Base-by-base conservation (phyloP, 352 stramenopile genomes). In the Globisporangium ultimum region DNA sequence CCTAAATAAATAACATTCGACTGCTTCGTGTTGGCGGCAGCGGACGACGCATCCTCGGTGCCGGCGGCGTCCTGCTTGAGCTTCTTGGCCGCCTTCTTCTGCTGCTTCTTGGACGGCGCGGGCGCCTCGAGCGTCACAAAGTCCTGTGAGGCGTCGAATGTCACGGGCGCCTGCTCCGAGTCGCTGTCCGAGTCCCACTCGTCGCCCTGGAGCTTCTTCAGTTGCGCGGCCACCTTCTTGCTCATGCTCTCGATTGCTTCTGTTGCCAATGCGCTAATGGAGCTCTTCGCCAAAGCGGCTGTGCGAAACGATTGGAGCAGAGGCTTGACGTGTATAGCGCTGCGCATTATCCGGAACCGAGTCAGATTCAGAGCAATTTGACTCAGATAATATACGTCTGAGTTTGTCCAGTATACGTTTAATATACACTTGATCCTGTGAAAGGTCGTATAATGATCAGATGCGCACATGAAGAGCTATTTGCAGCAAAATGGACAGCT, bases 1-100 rank as follows among this genome's bases (percentile, higher is more conserved):
- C 96, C 95, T 53, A 99, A 80, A 83, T 98, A 99, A 74, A 99
- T 93, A 74, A 98, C 95, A 53, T 68, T 91, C 70, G 75, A 95
- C 57, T 66, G 64, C 64, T 78, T 76, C 40, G 67, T 59, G 45
- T 72, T 75, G 48, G 21, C 59, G 61, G 42, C 58, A 20, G 55
- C 46, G 13, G 62, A 61, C 18, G 50, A 61, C 13, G 66, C 68
- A 32, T 76, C 72, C 17, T 51, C 54, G 15, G 55, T 32, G 36
- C 66, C 69, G 17, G 63, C 54, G 9, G 43, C 48, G 28, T 68
- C 67, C 49, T 70, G 68, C 42, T 74, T 74, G 57, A 65, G 64
- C 61, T 74, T 80, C 52, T 61, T 70, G 51, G 42, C 82, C 63
- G 55, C 52, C 45, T 87, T 76, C 63, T 75, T 81, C 57, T 71